Base-by-base conservation (phyloP, 106 monocot genomes). In the Allium cepa region DNA sequence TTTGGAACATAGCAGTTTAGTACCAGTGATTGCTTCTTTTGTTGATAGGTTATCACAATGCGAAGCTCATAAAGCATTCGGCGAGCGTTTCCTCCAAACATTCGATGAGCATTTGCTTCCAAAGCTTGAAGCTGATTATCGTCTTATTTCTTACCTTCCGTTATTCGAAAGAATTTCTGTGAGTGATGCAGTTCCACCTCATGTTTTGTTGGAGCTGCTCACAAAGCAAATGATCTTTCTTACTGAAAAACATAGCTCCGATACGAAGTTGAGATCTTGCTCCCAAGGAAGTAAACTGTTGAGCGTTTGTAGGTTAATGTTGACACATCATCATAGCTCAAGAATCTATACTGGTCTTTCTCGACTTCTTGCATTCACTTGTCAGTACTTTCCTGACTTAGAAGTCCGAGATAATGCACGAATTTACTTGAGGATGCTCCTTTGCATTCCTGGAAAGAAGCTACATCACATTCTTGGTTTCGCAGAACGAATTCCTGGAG, bases 381-480 rank as follows among this genome's bases (percentile, higher is more conserved):
- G 81, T 61, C 86, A 88, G 68, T 86, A 50, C 67, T 97, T 84
- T 67, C 96, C 96, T 46, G 96, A 97, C 64, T 78, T 97, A 74
- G 96, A 97, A 69, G 77, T 92, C 69, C 88, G 92, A 45, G 96
- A 97, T 75, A 92, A 70, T 83, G 97, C 97, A 72, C 88, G 97
- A 81, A 87, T 89, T 17, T 89, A 82, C 73, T 78, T 97, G 71
- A 77, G 97, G 64, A 84, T 92, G 89, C 84, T 97, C 47, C 59
- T 85, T 8, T 88, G 88, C 64, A 77, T 89, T 61, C 97, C 97
- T 8, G 92, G 97, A 26, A 92, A 87, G 76, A 97, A 97, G 64
- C 77, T 92, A n/a, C 86, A 80, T 78, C 77, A 83, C 28, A 59
- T 82, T 59, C 70, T 97, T 11, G 62, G 56, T 66, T 53, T 80